phyloP scores from a whole-genome alignment of 164 flowering plant genomes.

The Vitis rupestris region DNA sequence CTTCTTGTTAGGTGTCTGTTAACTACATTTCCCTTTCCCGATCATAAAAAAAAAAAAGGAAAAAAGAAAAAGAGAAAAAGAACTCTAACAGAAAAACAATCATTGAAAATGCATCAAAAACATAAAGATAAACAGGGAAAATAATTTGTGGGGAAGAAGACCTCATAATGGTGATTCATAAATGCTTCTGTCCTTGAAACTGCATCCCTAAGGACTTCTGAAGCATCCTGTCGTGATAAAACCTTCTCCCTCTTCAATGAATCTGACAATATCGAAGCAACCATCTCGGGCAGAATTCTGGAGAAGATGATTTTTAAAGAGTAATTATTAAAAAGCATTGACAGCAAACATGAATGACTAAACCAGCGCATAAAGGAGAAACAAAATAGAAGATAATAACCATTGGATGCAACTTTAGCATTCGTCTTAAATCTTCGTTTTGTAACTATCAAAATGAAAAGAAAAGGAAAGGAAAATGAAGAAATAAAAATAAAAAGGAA shows the following conservation, averaged over 20 bases:
- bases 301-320: conserved; percentile 8
- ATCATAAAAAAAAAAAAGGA: no score
- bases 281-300: conserved; percentile 72
- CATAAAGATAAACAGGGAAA: conserved; percentile 1
- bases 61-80: no score
- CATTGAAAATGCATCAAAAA: not conserved
- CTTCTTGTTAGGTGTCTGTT: no score
- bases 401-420: no score
- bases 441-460: no score
- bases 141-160: conserved; percentile 21
- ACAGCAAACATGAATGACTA: not conserved
- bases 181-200: conserved; percentile 74
- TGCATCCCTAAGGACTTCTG: conserved; percentile 87
- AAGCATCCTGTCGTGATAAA: conserved; percentile 69
- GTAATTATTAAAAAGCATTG: conserved; percentile 3
- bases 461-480: no score
- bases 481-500: no score
- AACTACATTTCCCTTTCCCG: no score
- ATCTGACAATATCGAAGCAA: conserved; percentile 65
- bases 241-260: conserved; percentile 60
- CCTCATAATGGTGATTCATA: conserved; percentile 90
- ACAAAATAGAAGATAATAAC: not conserved
- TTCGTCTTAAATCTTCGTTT: no score
- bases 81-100: not conserved
- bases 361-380: not conserved